Conservation (phyloP, 257 asterid species). For the Asclepias syriaca region DNA sequence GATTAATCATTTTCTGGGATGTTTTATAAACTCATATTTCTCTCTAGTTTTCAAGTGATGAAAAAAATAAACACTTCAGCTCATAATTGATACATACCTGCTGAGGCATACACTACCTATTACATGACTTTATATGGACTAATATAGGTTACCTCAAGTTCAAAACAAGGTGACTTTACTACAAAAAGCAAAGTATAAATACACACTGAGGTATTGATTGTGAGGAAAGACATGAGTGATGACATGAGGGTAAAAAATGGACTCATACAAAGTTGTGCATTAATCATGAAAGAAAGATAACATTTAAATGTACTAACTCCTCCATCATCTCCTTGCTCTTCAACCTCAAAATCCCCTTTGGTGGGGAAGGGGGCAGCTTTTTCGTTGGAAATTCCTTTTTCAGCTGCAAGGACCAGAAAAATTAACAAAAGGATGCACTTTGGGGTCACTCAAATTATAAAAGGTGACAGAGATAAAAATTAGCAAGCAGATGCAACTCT, state of each 20-base stretch:
- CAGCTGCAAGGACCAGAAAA: constrained; percentile 39
- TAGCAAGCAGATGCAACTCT: not conserved
- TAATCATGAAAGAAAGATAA: not conserved
- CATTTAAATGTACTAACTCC: constrained; percentile 41
- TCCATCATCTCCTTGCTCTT: constrained; percentile 43
- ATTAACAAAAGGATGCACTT: constrained; percentile 8
- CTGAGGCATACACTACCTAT: not conserved
- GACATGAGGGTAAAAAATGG: not conserved
- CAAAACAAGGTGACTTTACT: not conserved
- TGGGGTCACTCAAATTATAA: not conserved
- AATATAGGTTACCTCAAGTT: not conserved
- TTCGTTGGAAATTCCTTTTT: constrained; percentile 49
- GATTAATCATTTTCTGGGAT: not conserved
- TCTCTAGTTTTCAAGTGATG: not conserved
- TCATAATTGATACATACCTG: not conserved
- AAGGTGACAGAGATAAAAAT: not conserved
- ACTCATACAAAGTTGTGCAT: not conserved
- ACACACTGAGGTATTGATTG: not conserved
- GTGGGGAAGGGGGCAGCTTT: constrained; percentile 51
- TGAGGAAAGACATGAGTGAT: not conserved
- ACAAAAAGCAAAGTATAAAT: not conserved
- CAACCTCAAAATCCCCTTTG: constrained; percentile 48
- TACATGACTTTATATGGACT: not conserved
- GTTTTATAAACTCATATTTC: not conserved
- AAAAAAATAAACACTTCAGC: not conserved